A percentile compares a stretch with the other conserved stretches of the same genome.
These are phyloP conservation scores for Leptographium galeiforme DNA, from an alignment of 2,329 filamentous ascomycete species.

Conservation along the genomic window DNA sequence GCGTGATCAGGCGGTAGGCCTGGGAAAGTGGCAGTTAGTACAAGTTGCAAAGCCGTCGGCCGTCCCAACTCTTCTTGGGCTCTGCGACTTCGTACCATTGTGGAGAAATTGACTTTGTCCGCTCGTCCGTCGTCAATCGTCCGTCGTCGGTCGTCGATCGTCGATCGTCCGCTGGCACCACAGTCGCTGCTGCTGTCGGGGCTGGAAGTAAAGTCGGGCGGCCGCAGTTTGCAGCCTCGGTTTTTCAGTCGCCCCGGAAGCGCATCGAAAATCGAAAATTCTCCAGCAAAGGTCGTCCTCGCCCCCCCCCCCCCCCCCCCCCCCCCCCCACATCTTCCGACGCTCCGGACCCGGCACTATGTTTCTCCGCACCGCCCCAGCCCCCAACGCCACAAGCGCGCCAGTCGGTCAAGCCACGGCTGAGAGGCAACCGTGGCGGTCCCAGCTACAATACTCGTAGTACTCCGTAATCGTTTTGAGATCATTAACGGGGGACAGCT, in stretches of 20 bases:
- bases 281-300: background rate
- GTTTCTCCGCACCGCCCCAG: background rate
- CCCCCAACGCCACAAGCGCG: background rate
- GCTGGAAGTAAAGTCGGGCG: background rate
- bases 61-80: no score
- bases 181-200: background rate
- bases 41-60: background rate
- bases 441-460: no score
- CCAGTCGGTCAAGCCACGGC: background rate
- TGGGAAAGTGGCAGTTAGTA: slow-evolving; percentile 22
- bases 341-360: no score
- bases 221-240: background rate
- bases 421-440: background rate
- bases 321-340: background rate
- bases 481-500: background rate
- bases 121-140: no score
- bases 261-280: slow-evolving; percentile 5
- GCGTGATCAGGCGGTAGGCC: slow-evolving; percentile 90
- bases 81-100: no score
- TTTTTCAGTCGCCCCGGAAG: background rate
- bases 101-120: no score
- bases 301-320: background rate
- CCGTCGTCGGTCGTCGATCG: no score
- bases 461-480: no score
- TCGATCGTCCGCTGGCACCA: no score